phyloP scores from a whole-genome alignment of 805 yeast genomes.

The Candida takata region DNA sequence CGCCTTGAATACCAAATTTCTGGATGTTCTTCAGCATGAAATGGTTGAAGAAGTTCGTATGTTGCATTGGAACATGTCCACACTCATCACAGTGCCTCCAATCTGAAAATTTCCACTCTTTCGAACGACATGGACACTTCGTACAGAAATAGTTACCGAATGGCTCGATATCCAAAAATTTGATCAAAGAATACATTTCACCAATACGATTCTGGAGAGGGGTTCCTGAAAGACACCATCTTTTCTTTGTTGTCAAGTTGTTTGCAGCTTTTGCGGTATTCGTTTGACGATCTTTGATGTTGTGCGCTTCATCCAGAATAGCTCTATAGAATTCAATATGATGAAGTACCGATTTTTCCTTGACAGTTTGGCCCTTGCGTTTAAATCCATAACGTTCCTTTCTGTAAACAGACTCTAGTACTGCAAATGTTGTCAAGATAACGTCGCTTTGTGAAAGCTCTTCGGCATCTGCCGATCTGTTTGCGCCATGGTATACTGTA shows the following conservation, averaged over 20 bases:
- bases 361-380: slow-evolving; percentile 60
- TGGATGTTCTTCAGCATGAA: slow-evolving; percentile 93
- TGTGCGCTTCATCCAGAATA: slow-evolving; percentile 93
- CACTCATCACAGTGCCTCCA: slow-evolving; percentile 80
- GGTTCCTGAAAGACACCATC: slow-evolving; percentile 94
- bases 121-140: slow-evolving; percentile 79
- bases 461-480: slow-evolving; percentile 45
- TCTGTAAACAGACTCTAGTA: slow-evolving; percentile 78
- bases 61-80: slow-evolving; percentile 91
- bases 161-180: slow-evolving; percentile 80
- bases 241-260: slow-evolving; percentile 55
- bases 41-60: slow-evolving; percentile 91
- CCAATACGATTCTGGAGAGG: slow-evolving; percentile 96
- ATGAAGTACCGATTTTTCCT: slow-evolving; percentile 74
- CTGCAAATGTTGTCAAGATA: slow-evolving; percentile 86
- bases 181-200: slow-evolving; percentile 85
- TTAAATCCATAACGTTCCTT: slow-evolving; percentile 80
- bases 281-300: slow-evolving; percentile 89
- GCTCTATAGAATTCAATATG: slow-evolving; percentile 73
- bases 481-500: slow-evolving; percentile 80
- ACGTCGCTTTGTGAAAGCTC: slow-evolving; percentile 67
- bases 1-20: slow-evolving; percentile 73
- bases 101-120: slow-evolving; percentile 80
- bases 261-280: slow-evolving; percentile 93
- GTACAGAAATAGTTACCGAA: slow-evolving; percentile 88